Evolutionary conservation across 805 yeast genomes (phyloP).

Genomic region (Cephaloascus albidus): DNA sequence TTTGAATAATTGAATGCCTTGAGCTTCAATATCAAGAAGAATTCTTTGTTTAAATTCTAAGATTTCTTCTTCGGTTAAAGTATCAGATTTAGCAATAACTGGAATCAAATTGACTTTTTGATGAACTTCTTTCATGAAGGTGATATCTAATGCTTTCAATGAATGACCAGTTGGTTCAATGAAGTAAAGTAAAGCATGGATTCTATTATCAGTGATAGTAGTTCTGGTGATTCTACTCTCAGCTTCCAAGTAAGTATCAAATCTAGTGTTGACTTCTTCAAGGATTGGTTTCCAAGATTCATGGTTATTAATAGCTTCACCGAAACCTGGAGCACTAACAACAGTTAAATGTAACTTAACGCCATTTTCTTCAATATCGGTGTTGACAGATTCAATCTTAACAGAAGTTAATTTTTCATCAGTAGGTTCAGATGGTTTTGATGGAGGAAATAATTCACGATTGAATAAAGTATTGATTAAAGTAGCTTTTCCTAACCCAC

Average conservation of each 20-base stretch:
- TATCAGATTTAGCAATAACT: conserved; percentile 89
- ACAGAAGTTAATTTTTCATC: conserved; percentile 38
- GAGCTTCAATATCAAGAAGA: conserved; percentile 63
- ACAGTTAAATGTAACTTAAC: conserved; percentile 79
- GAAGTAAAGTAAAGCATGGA: conserved; percentile 89
- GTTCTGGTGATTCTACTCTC: conserved; percentile 80
- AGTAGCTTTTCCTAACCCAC: conserved; percentile 90
- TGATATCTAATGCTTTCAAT: conserved; percentile 80
- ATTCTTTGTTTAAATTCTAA: conserved; percentile 67
- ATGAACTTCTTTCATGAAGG: conserved; percentile 80
- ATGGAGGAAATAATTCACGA: conserved; percentile 41
- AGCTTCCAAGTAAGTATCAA: conserved; percentile 79
- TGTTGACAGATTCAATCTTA: conserved; percentile 47
- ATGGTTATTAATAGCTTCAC: conserved; percentile 75
- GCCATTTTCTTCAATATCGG: conserved; percentile 87
- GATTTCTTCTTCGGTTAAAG: conserved; percentile 82
- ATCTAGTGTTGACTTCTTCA: conserved; percentile 79
- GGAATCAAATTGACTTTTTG: conserved; percentile 92
- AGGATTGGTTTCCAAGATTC: conserved; percentile 86
- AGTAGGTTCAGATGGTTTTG: conserved; percentile 23
- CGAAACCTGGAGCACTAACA: conserved; percentile 90
- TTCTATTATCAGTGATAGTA: conserved; percentile 65
- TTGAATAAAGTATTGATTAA: conserved; percentile 85
- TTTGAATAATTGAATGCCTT: conserved; percentile 64
- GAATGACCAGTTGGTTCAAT: conserved; percentile 97